Evolutionary conservation across 805 yeast genomes (phyloP).

Genomic region (Candida tallmaniae): DNA sequence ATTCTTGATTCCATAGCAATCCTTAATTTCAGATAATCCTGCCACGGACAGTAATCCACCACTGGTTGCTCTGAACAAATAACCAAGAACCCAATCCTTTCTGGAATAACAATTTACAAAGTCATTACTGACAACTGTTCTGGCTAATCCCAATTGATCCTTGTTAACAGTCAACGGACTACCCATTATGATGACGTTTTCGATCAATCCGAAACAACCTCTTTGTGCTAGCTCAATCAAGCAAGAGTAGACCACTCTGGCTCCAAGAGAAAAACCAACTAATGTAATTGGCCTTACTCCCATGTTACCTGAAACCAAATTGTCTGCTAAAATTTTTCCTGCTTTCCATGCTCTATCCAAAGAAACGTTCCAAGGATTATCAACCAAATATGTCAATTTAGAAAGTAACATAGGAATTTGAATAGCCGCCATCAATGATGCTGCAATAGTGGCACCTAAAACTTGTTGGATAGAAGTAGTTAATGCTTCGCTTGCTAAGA

Average conservation of each 20-base stretch:
- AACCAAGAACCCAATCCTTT: constrained; percentile 95
- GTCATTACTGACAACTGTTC: constrained; percentile 84
- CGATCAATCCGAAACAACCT: constrained; percentile 84
- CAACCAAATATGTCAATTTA: constrained; percentile 81
- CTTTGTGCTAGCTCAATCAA: constrained; percentile 76
- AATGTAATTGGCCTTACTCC: constrained; percentile 91
- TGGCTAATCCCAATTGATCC: constrained; percentile 73
- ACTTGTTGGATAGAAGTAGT: constrained; percentile 94
- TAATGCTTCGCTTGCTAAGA: constrained; percentile 89
- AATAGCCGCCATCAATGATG: constrained; percentile 87
- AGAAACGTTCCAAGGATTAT: constrained; percentile 98
- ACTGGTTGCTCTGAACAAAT: constrained; percentile 89
- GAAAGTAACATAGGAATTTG: constrained; percentile 91
- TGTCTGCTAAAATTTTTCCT: constrained; percentile 87
- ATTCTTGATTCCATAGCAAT: constrained; percentile 67
- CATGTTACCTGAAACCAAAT: constrained; percentile 76
- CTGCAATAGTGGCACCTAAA: constrained; percentile 82
- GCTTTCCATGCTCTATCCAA: constrained; percentile 97
- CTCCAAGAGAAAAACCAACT: constrained; percentile 91
- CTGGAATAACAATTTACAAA: constrained; percentile 88
- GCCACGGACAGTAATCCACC: constrained; percentile 92
- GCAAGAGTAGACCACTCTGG: constrained; percentile 88
- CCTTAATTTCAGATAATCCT: constrained; percentile 75
- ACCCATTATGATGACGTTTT: constrained; percentile 84
- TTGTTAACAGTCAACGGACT: constrained; percentile 76